A percentile compares a stretch with the other conserved stretches of the same genome.
Evolutionary conservation across 2,329 filamentous ascomycete genomes (phyloP).

Genomic region (Harringtonia lauricola): DNA sequence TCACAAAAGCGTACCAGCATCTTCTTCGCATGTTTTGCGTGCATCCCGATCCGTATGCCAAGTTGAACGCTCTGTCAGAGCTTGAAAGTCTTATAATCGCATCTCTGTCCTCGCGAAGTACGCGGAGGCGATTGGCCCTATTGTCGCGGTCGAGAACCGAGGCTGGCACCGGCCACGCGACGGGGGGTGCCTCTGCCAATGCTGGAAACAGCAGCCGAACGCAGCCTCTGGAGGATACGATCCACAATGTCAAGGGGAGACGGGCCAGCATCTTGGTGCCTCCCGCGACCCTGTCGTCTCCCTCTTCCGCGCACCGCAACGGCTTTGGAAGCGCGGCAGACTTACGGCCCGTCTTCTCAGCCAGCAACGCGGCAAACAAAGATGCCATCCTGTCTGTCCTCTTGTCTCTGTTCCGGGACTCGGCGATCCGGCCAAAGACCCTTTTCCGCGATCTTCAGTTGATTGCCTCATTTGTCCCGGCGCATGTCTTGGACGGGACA

Average conservation of each 20-base stretch:
- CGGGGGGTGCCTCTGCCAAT: too few species aligned
- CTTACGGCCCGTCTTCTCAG: constrained; percentile 35
- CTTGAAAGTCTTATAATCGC: constrained; percentile 73
- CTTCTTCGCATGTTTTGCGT: constrained; percentile 80
- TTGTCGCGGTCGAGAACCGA: constrained; percentile 16
- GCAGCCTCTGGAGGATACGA: constrained; percentile 51
- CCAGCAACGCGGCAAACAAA: constrained; percentile 38
- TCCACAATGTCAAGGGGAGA: constrained; percentile 59
- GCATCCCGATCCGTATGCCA: constrained; percentile 77
- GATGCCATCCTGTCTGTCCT: constrained; percentile 57
- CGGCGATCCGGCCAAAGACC: constrained; percentile 63
- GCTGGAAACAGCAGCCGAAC: constrained; percentile 18
- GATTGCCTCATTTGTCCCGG: constrained; percentile 54
- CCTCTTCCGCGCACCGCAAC: constrained; percentile 12
- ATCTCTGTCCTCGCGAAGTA: constrained; percentile 50
- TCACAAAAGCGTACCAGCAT: constrained; percentile 66
- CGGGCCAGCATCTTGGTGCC: constrained; percentile 43
- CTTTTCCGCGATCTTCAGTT: constrained; percentile 75
- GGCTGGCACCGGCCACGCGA: too few species aligned
- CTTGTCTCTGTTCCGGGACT: constrained; percentile 54
- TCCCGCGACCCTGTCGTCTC: constrained; percentile 15
- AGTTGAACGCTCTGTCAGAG: constrained; percentile 74
- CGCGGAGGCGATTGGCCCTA: constrained; percentile 25
- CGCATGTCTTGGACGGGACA: constrained; percentile 47
- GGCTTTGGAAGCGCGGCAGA: constrained; percentile 32